Conservation (phyloP, 2,329 filamentous ascomycete genomes). For the Neopestalotiopsis sp. region DNA sequence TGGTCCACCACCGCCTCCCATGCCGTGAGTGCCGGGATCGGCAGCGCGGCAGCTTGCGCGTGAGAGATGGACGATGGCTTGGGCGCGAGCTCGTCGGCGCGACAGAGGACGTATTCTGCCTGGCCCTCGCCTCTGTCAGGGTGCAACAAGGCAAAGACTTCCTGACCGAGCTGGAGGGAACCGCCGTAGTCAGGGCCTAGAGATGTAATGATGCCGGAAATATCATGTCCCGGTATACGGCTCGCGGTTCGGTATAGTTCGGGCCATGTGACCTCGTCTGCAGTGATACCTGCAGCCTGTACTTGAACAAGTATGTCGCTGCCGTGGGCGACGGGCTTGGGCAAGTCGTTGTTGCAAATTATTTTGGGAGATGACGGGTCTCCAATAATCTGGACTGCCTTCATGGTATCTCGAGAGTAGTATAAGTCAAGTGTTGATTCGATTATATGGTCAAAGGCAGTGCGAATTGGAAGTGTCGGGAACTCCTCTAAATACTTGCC, state of each 20-base stretch:
- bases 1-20: conserved; percentile 34
- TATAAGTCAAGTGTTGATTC: too few species aligned
- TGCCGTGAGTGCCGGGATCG: conserved; percentile 38
- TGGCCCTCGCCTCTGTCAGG: conserved; percentile 30
- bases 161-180: conserved; percentile 21
- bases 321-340: conserved; percentile 25
- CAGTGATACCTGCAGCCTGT: conserved; percentile 40
- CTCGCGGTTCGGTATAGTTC: conserved; percentile 36
- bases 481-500: too few species aligned
- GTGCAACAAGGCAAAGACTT: conserved; percentile 35
- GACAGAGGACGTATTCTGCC: conserved; percentile 31
- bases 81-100: conserved; percentile 23
- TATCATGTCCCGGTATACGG: conserved; percentile 41
- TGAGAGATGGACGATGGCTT: conserved; percentile 31
- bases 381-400: conserved; percentile 39
- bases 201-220: conserved; percentile 38
- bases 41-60: conserved; percentile 36
- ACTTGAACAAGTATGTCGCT: conserved; percentile 37
- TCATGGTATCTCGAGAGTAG: conserved; percentile 30
- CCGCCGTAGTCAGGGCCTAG: conserved; percentile 28
- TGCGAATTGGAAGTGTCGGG: too few species aligned
- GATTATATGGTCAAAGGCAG: too few species aligned
- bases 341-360: conserved; percentile 21
- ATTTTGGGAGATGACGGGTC: conserved; percentile 27
- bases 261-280: conserved; percentile 40